phyloP scores from a whole-genome alignment of 1,139 yeast species.

The Tardiomyces blankii region DNA sequence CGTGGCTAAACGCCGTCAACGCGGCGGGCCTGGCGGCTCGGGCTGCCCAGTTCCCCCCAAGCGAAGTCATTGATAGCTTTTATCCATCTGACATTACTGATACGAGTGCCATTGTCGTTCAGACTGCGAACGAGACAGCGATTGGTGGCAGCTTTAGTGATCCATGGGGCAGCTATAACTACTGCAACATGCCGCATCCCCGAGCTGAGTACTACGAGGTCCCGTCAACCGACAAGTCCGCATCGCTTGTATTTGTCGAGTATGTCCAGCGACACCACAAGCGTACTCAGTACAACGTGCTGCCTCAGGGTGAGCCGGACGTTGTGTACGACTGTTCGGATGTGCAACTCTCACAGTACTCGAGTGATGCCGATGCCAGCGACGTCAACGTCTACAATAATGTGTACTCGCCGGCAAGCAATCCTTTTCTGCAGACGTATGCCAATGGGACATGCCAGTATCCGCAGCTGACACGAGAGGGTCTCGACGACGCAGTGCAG shows the following conservation, averaged over 20 bases:
- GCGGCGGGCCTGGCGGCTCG: neutral
- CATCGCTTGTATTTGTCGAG: constrained; percentile 25
- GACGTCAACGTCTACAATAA: neutral
- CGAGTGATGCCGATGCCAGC: neutral
- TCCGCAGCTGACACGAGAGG: constrained; percentile 30
- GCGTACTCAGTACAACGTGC: constrained; percentile 30
- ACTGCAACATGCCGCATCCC: constrained; percentile 33
- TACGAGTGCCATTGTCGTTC: neutral
- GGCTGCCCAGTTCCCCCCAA: neutral
- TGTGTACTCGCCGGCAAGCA: neutral
- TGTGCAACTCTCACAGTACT: constrained; percentile 7
- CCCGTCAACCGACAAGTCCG: constrained; percentile 13
- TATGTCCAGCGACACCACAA: constrained; percentile 32
- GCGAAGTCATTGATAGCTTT: neutral
- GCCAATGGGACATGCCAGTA: constrained; percentile 25
- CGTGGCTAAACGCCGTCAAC: neutral
- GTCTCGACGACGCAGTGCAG: constrained; percentile 25
- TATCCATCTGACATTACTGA: neutral
- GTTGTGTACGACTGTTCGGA: constrained; percentile 20
- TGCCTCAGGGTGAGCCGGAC: constrained; percentile 18
- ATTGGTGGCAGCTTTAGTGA: neutral
- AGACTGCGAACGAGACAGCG: neutral
- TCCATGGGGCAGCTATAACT: constrained; percentile 26
- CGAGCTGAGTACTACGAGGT: constrained; percentile 18
- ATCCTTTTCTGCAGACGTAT: constrained; percentile 6